A percentile compares a stretch with the other conserved stretches of the same genome.
phyloP scores from a whole-genome alignment of 2,329 filamentous ascomycete species.

The Stylonectria norvegica region DNA sequence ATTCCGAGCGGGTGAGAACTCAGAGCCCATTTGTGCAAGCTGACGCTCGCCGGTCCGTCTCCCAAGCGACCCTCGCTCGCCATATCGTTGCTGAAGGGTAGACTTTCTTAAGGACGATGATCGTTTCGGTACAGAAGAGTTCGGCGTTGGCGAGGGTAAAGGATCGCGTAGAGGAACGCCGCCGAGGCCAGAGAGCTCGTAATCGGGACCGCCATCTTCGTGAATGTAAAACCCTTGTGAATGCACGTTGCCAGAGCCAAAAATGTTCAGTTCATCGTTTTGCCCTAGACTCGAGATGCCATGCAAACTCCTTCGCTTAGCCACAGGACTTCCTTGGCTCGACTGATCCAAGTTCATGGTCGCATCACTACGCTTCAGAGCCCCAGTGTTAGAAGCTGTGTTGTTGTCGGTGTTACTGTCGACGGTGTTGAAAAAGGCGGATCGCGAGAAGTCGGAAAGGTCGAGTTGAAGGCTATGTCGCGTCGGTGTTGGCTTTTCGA shows the following conservation, averaged over 20 bases:
- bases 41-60: slow-evolving; percentile 56
- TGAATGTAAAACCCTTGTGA: slow-evolving; percentile 56
- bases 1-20: slow-evolving; percentile 57
- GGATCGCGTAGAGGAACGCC: slow-evolving; percentile 38
- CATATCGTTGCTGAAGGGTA: slow-evolving; percentile 79
- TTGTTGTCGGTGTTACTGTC: slow-evolving; percentile 39
- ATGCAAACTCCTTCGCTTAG: slow-evolving; percentile 86
- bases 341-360: slow-evolving; percentile 82
- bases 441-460: slow-evolving; percentile 50
- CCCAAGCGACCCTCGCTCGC: slow-evolving; percentile 63
- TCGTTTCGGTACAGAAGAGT: slow-evolving; percentile 59
- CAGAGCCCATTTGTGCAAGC: slow-evolving; percentile 47
- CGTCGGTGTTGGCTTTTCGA: slow-evolving; percentile 42
- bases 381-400: slow-evolving; percentile 57
- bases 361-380: slow-evolving; percentile 86
- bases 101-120: slow-evolving; percentile 79
- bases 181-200: slow-evolving; percentile 46
- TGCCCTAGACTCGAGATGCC: slow-evolving; percentile 61
- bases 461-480: slow-evolving; percentile 58
- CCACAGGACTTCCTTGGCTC: slow-evolving; percentile 77
- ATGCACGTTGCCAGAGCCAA: slow-evolving; percentile 60
- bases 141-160: slow-evolving; percentile 42
- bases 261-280: slow-evolving; percentile 66
- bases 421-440: slow-evolving; percentile 48
- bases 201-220: slow-evolving; percentile 48